Evolutionary conservation across 2,329 filamentous ascomycete species (phyloP), one percentile per base, ranked within the genome.

Genomic region (Aspergillus calidoustus): DNA sequence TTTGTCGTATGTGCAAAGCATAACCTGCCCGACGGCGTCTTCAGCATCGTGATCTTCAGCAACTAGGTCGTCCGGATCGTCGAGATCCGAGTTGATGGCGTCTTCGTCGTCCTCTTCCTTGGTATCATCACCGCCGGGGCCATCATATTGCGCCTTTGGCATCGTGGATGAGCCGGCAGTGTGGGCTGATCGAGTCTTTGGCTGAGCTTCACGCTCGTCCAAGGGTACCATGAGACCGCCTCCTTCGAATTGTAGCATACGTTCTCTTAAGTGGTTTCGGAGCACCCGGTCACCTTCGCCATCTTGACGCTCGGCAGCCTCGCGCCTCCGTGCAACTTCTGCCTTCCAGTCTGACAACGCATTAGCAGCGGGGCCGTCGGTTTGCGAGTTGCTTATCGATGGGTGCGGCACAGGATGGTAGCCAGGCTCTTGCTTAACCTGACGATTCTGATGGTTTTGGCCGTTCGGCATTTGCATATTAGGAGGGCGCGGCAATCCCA

Each of bases 1-100:
- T 82, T 99, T 99, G 82, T 99, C 95, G 76, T 99, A 99, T 76
- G 96, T 97, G 82, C 95, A 99, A 46, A 99, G 88, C 91, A 99
- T 98, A 74, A 96, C 93, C 69, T 96, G 91, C 1, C 90, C 89
- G 67, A 91, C 86, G 41, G 89, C 87, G 48, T 96, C 93, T 63
- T 96, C 92, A 15, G 93, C 91, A 54, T 95, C 93, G 38, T 95
- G 92, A 25, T 94, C 91, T 25, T 95, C 92, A 31, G 91, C 89
- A 19, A 87, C 80, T 11, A 92, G 89, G 64, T 98, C 95, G 65
- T 98, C 93, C 0, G 93, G 88, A 73, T 99, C 95, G 74, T 99
- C 95, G 3, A 99, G 87, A 71, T 99, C 95, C 0, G 95, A 98
- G 77, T 99, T 99, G 80, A 99, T 99, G 1, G 94, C 95, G 76